phyloP scores from a whole-genome alignment of 805 yeast genomes.

The Candida boleticola region DNA sequence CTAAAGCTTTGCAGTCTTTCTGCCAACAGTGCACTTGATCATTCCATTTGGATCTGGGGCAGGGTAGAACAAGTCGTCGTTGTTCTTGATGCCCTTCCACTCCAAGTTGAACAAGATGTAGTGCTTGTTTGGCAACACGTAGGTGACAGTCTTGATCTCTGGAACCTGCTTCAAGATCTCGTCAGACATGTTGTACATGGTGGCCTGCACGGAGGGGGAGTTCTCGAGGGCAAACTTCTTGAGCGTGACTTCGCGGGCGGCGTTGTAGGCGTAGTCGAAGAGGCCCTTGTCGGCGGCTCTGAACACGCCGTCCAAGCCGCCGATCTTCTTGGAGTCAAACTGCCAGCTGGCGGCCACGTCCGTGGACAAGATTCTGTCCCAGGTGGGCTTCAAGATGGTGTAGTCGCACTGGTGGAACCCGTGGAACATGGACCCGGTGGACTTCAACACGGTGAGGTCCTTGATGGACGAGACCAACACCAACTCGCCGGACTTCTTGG shows the following conservation, averaged over 20 bases:
- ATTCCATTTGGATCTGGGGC: conserved; percentile 90
- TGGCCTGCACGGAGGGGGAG: conserved; percentile 94
- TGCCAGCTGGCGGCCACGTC: conserved; percentile 76
- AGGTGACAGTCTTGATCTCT: conserved; percentile 62
- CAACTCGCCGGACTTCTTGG: conserved; percentile 50
- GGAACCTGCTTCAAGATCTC: conserved; percentile 62
- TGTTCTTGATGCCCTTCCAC: conserved; percentile 82
- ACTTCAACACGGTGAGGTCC: conserved; percentile 80
- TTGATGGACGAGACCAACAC: conserved; percentile 65
- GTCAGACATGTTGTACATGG: conserved; percentile 90
- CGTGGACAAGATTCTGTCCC: conserved; percentile 84
- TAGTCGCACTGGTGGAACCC: conserved; percentile 84
- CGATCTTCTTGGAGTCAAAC: conserved; percentile 50
- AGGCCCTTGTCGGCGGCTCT: conserved; percentile 55
- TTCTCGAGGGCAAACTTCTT: conserved; percentile 79
- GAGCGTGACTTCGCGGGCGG: conserved; percentile 67
- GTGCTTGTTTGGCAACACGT: conserved; percentile 88
- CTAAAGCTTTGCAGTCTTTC: conserved; percentile 54
- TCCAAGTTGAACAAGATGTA: conserved; percentile 75
- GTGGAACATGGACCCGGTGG: conserved; percentile 90
- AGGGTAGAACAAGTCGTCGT: conserved; percentile 85
- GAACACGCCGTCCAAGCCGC: conserved; percentile 46
- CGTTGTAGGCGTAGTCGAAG: conserved; percentile 63
- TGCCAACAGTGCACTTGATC: conserved; percentile 82
- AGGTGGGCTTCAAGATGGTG: conserved; percentile 82